These are phyloP conservation scores for Pyrenochaeta sp. DNA, from an alignment of 2,329 filamentous ascomycete genomes.

Conservation along the genomic window DNA sequence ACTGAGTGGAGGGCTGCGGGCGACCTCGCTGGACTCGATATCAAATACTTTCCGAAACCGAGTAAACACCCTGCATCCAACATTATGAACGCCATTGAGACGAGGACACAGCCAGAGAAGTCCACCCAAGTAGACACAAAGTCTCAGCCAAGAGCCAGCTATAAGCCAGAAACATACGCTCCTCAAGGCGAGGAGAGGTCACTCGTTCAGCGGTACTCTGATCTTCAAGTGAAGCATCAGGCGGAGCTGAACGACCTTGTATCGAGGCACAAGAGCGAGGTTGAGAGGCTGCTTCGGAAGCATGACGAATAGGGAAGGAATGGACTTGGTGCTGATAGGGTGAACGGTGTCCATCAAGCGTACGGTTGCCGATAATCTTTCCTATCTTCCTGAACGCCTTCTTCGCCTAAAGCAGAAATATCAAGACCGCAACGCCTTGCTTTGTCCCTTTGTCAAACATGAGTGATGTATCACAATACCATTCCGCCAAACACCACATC, in stretches of 20 bases:
- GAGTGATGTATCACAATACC: not conserved
- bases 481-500: not conserved
- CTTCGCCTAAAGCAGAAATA: not conserved
- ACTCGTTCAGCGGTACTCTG: constrained; percentile 13
- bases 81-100: not conserved
- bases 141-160: not conserved
- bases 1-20: constrained; percentile 42
- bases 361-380: not conserved
- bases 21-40: constrained; percentile 42
- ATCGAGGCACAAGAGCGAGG: constrained; percentile 13
- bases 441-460: not conserved
- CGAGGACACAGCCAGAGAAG: not conserved
- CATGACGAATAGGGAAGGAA: not conserved
- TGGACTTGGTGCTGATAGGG: not conserved
- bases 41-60: constrained; percentile 10
- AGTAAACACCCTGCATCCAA: constrained; percentile 2
- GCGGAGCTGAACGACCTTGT: constrained; percentile 20
- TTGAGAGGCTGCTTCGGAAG: constrained; percentile 14
- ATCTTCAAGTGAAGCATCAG: constrained; percentile 23
- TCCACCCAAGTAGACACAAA: not conserved
- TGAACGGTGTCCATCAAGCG: constrained; percentile 1
- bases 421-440: not conserved
- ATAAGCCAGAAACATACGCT: not conserved
- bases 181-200: constrained; percentile 1
- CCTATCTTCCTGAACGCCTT: not conserved